Percentiles rank a stretch among this genome's conserved stretches.
phyloP scores from a whole-genome alignment of 176 grass and related monocot species.

The Alopecurus myosuroides region DNA sequence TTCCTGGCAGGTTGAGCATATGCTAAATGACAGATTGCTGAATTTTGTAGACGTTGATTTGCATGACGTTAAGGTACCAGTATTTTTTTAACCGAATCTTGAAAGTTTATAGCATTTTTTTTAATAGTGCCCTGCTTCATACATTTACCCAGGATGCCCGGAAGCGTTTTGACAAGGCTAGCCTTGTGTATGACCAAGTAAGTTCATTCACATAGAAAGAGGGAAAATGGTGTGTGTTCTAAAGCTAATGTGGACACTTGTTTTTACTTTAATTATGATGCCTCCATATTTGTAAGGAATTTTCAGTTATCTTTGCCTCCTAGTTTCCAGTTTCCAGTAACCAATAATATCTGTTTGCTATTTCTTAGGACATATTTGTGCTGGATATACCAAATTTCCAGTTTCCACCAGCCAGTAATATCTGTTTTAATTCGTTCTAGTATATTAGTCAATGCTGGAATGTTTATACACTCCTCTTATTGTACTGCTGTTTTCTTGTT shows the following conservation, averaged over 20 bases:
- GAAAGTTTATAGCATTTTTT: slow-evolving; percentile 4
- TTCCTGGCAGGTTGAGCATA: slow-evolving; percentile 76
- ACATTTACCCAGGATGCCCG: slow-evolving; percentile 63
- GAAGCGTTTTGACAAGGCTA: slow-evolving; percentile 93
- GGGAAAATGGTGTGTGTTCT: background rate
- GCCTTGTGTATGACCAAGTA: slow-evolving; percentile 88
- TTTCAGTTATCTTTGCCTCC: background rate
- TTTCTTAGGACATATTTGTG: slow-evolving; percentile 15
- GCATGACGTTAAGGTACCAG: slow-evolving; percentile 84
- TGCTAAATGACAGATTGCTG: slow-evolving; percentile 88
- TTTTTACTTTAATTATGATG: background rate
- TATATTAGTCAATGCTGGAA: slow-evolving; percentile 5
- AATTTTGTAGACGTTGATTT: slow-evolving; percentile 92
- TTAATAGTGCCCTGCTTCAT: slow-evolving; percentile 23
- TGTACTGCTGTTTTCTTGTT: background rate
- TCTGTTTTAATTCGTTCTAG: background rate
- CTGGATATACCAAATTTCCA: background rate
- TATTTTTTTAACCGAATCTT: slow-evolving; percentile 16
- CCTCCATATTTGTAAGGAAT: background rate
- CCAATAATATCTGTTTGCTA: too few species aligned
- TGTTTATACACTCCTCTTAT: background rate
- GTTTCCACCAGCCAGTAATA: background rate
- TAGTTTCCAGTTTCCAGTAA: too few species aligned
- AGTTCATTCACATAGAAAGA: slow-evolving; percentile 8
- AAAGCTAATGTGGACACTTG: background rate